Evolutionary conservation across 1,284 basidiomycete species (phyloP).

Genomic region (Sporisorium reilianum): DNA sequence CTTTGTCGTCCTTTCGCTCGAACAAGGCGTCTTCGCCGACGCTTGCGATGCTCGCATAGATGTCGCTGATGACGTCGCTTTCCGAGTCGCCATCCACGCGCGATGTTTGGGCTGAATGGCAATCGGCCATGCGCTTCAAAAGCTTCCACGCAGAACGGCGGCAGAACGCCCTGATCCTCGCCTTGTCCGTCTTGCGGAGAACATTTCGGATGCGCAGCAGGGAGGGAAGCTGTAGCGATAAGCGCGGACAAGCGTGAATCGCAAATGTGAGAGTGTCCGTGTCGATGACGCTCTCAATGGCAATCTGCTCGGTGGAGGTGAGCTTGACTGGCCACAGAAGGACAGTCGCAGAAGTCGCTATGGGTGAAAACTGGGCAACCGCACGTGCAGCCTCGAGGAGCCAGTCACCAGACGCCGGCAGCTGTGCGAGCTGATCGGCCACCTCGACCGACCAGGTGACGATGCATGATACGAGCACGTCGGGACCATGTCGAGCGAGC

Average conservation of each 20-base stretch:
- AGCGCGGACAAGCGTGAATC: slow-evolving; percentile 75
- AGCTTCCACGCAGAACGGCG: slow-evolving; percentile 20
- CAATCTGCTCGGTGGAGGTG: slow-evolving; percentile 10
- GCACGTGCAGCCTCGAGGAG: slow-evolving; percentile 30
- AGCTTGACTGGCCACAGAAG: slow-evolving; percentile 36
- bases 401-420: slow-evolving; percentile 12
- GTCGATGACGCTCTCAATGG: slow-evolving; percentile 30
- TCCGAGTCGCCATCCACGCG: slow-evolving; percentile 6
- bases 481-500: slow-evolving; percentile 11
- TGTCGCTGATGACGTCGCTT: slow-evolving; percentile 39
- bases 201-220: slow-evolving; percentile 29
- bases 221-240: slow-evolving; percentile 26
- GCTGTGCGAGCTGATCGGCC: background rate
- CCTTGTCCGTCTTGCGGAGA: slow-evolving; percentile 12
- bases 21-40: slow-evolving; percentile 9
- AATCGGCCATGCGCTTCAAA: slow-evolving; percentile 20
- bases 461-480: slow-evolving; percentile 32
- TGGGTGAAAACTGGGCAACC: slow-evolving; percentile 18
- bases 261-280: slow-evolving; percentile 70
- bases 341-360: slow-evolving; percentile 23
- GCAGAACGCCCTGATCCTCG: slow-evolving; percentile 17
- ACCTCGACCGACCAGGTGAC: slow-evolving; percentile 22
- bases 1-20: slow-evolving; percentile 2
- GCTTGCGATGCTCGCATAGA: slow-evolving; percentile 23
- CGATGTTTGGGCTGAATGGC: background rate